These are phyloP conservation scores for Melastoma candidum DNA, from an alignment of 441 rosid species.

Conservation along the genomic window DNA sequence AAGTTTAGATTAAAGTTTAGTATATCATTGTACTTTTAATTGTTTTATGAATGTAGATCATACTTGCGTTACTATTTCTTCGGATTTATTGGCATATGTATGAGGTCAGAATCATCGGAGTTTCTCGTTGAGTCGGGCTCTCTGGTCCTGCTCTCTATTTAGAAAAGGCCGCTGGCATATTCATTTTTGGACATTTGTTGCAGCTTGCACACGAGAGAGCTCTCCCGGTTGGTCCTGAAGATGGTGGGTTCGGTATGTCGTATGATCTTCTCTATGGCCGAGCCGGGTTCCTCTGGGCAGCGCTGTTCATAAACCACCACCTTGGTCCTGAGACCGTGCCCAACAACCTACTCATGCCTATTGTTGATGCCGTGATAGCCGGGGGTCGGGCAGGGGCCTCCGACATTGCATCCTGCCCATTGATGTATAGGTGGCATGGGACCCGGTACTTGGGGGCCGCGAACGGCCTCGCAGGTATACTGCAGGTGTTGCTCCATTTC, in stretches of 20 bases:
- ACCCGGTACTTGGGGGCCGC: slow-evolving; percentile 92
- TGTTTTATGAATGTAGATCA: no score
- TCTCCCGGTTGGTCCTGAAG: slow-evolving; percentile 73
- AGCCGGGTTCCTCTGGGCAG: slow-evolving; percentile 86
- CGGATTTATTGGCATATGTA: no score
- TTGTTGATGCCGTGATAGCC: slow-evolving; percentile 61
- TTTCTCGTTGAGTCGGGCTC: no score
- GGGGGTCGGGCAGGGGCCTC: slow-evolving; percentile 89
- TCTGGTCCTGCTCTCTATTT: no score
- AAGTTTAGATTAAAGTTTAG: no score
- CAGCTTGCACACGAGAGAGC: slow-evolving; percentile 74
- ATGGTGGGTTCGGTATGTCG: slow-evolving; percentile 92
- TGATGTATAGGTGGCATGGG: slow-evolving; percentile 88
- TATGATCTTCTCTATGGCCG: slow-evolving; percentile 82
- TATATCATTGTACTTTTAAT: no score
- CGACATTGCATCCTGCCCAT: slow-evolving; percentile 53
- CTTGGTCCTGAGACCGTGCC: slow-evolving; percentile 48
- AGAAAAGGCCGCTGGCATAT: no score
- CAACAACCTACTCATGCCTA: slow-evolving; percentile 37
- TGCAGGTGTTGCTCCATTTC: slow-evolving; percentile 69
- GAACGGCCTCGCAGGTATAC: slow-evolving; percentile 78
- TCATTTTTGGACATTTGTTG: not conserved
- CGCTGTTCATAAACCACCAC: slow-evolving; percentile 56
- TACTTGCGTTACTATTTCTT: no score
- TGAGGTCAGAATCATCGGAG: no score